phyloP scores from a whole-genome alignment of 2,329 filamentous ascomycete genomes.

The Scopulariopsis brevicaulis region DNA sequence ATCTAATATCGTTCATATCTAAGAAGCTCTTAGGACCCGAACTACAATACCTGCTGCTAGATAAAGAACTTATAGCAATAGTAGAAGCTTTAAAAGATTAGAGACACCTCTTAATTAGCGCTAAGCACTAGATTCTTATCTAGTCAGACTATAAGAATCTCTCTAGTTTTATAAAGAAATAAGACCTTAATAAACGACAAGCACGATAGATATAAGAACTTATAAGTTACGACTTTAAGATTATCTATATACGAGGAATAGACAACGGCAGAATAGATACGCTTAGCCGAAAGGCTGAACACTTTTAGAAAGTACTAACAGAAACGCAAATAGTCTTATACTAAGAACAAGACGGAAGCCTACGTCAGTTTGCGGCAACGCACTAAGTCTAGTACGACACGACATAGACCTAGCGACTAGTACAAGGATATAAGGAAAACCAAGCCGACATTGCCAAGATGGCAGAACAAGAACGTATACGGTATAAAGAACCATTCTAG shows the following conservation, averaged over 20 bases:
- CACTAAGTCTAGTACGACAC: not conserved
- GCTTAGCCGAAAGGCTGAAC: slow-evolving; percentile 2
- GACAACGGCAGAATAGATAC: not conserved
- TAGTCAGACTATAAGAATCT: not conserved
- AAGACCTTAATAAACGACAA: not conserved
- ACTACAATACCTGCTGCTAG: slow-evolving; percentile 9
- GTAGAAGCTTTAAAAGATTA: slow-evolving; percentile 6
- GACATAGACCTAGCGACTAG: not conserved
- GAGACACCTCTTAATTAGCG: not conserved
- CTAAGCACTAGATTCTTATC: not conserved
- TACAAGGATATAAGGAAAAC: not conserved
- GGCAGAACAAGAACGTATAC: not conserved
- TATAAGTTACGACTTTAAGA: not conserved
- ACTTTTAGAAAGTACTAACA: no score
- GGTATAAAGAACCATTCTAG: not conserved
- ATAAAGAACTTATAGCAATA: slow-evolving; percentile 9
- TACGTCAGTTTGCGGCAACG: not conserved
- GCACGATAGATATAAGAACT: not conserved
- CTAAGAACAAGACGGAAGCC: not conserved
- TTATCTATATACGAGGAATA: slow-evolving; percentile 5
- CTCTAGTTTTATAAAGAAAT: not conserved
- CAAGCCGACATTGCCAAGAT: no score
- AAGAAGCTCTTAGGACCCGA: slow-evolving; percentile 5
- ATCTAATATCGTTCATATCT: slow-evolving; percentile 2
- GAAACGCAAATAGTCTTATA: no score